phyloP scores from a whole-genome alignment of 192 early-diverging fungal species.

The Borealophlyctis nickersoniae region DNA sequence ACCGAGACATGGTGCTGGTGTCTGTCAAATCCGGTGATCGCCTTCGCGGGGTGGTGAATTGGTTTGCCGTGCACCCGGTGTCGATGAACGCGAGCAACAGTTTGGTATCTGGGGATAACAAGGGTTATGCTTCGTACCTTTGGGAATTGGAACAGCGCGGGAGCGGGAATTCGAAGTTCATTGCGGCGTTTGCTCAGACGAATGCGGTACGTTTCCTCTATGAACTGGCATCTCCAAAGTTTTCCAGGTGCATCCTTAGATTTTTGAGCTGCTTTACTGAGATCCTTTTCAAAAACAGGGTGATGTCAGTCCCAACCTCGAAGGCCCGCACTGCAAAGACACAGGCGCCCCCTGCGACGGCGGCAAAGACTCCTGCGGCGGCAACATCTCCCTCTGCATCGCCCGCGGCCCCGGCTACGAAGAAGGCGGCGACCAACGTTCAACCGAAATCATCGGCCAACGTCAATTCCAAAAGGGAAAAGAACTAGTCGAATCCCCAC shows the following conservation, averaged over 20 bases:
- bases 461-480: constrained; percentile 32
- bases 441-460: constrained; percentile 43
- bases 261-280: not conserved
- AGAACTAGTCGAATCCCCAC: constrained; percentile 7
- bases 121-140: constrained; percentile 42
- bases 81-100: constrained; percentile 34
- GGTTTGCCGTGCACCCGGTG: constrained; percentile 49
- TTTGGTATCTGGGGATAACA: constrained; percentile 47
- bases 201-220: constrained; percentile 29
- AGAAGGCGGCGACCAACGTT: constrained; percentile 24
- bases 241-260: not conserved
- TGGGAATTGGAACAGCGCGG: constrained; percentile 35
- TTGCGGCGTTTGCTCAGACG: constrained; percentile 46
- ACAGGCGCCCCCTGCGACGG: constrained; percentile 46
- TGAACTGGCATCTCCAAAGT: not conserved
- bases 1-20: constrained; percentile 25
- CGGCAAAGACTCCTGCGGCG: constrained; percentile 32
- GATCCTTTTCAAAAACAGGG: constrained; percentile 23
- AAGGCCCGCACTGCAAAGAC: constrained; percentile 37
- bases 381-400: constrained; percentile 35
- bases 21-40: constrained; percentile 5
- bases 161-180: constrained; percentile 26
- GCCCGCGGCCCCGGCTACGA: constrained; percentile 44
- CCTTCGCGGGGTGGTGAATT: constrained; percentile 25
- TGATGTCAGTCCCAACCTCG: constrained; percentile 43